Conservation (phyloP, 345 rosid genomes). For the Eucalyptus curtisii region DNA sequence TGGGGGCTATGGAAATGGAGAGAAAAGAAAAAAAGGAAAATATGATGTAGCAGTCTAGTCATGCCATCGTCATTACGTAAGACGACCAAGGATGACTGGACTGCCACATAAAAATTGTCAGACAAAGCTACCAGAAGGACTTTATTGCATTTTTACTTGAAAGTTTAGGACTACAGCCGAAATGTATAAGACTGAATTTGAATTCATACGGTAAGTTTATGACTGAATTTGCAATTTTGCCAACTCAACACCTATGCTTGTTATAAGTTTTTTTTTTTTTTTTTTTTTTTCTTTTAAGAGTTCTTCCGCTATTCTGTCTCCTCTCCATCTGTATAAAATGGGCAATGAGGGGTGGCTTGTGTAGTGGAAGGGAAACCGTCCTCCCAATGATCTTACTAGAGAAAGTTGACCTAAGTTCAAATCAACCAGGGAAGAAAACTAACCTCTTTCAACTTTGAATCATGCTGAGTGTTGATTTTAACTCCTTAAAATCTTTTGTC, state of each 20-base stretch:
- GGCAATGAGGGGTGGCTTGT: neutral
- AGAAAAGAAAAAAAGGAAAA: fast-evolving
- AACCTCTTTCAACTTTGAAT: conserved; percentile 25
- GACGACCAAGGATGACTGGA: fast-evolving
- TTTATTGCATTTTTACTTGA: neutral
- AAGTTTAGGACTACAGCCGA: too few relatives aligned
- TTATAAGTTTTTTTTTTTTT: neutral
- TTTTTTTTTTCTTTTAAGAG: too few relatives aligned
- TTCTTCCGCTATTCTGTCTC: neutral
- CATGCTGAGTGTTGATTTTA: conserved; percentile 12
- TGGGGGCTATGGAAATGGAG: neutral
- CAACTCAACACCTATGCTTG: too few relatives aligned
- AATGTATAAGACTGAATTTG: too few relatives aligned
- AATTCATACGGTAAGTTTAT: too few relatives aligned
- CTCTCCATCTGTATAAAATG: neutral
- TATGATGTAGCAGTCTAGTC: too few relatives aligned
- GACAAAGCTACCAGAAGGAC: fast-evolving
- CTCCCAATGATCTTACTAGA: neutral
- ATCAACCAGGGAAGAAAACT: neutral
- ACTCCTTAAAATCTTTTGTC: conserved; percentile 12
- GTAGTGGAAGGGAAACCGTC: neutral
- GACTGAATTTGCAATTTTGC: too few relatives aligned
- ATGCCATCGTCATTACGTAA: too few relatives aligned
- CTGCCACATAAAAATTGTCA: too few relatives aligned
- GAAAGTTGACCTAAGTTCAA: neutral